A percentile compares a stretch with the other conserved stretches of the same genome.
These are phyloP conservation scores for Lithocarpus polystachyus DNA, from an alignment of 306 rosid genomes.

Conservation along the genomic window DNA sequence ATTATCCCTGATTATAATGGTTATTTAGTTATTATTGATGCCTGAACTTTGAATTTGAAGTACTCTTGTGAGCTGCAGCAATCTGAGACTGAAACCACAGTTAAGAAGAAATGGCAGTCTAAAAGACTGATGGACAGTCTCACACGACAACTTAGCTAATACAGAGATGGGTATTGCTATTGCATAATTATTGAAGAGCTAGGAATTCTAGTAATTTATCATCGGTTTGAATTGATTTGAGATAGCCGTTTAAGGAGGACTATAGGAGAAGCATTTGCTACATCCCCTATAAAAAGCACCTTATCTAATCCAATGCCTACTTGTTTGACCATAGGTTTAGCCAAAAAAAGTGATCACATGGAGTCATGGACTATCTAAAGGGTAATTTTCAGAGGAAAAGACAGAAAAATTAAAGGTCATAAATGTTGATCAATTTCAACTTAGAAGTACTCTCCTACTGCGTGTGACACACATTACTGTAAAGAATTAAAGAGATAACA, in stretches of 20 bases:
- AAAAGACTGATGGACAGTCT: too few species aligned
- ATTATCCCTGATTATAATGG: too few species aligned
- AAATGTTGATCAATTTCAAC: background rate
- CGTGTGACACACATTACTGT: too few species aligned
- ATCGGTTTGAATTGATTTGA: slow-evolving; percentile 13
- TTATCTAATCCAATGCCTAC: background rate
- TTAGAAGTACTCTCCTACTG: too few species aligned
- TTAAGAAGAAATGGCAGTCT: too few species aligned
- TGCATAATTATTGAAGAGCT: too few species aligned
- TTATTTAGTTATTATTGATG: background rate
- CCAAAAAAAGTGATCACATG: background rate
- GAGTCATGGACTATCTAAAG: background rate
- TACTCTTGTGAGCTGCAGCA: background rate
- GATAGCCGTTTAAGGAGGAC: slow-evolving; percentile 29
- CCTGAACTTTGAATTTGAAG: too few species aligned
- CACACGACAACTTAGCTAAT: background rate
- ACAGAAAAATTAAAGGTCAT: background rate
- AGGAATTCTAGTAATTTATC: slow-evolving; percentile 4
- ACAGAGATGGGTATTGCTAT: background rate
- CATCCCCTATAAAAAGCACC: slow-evolving; percentile 7
- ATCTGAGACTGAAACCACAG: background rate
- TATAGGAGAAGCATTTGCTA: slow-evolving; percentile 4
- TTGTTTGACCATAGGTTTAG: background rate
- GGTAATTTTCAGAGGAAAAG: background rate
- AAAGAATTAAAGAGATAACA: too few species aligned